Evolutionary conservation across 202 grass and related monocot species (phyloP).

Genomic region (Panicum hallii): DNA sequence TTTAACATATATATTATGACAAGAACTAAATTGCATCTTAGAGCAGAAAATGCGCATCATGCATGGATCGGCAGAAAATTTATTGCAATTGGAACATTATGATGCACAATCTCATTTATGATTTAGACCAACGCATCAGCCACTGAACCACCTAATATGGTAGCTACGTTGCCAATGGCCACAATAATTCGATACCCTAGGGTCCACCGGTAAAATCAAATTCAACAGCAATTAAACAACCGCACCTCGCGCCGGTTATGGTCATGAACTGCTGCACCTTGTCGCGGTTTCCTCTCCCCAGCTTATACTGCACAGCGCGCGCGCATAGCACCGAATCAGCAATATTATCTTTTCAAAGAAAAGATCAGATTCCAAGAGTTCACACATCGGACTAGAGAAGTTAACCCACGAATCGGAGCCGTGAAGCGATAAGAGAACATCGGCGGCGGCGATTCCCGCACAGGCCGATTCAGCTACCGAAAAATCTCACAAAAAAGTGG

Average conservation of each 20-base stretch:
- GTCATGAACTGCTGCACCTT: constrained; percentile 99
- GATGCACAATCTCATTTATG: constrained; percentile 5
- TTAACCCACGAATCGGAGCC: constrained; percentile 36
- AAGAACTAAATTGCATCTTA: constrained; percentile 20
- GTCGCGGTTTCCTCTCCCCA: constrained; percentile 93
- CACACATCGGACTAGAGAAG: not conserved
- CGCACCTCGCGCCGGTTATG: constrained; percentile 88
- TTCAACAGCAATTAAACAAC: constrained; percentile 15
- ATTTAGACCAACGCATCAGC: not conserved
- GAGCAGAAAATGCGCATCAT: not conserved
- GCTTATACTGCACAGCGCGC: constrained; percentile 73
- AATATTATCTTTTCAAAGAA: not conserved
- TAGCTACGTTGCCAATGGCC: not conserved
- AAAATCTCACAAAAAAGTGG: constrained; percentile 24
- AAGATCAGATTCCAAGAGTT: constrained; percentile 14
- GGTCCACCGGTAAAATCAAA: not conserved
- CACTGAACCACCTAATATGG: not conserved
- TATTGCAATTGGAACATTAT: not conserved
- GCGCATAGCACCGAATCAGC: not conserved
- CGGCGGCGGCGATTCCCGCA: not conserved
- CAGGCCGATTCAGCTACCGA: not conserved
- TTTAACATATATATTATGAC: not conserved
- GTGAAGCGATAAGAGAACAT: not conserved
- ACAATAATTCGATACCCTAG: constrained; percentile 31
- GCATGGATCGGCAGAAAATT: not conserved